Conservation (phyloP, 2,329 filamentous ascomycete genomes). For the Rutstroemia sp. region DNA sequence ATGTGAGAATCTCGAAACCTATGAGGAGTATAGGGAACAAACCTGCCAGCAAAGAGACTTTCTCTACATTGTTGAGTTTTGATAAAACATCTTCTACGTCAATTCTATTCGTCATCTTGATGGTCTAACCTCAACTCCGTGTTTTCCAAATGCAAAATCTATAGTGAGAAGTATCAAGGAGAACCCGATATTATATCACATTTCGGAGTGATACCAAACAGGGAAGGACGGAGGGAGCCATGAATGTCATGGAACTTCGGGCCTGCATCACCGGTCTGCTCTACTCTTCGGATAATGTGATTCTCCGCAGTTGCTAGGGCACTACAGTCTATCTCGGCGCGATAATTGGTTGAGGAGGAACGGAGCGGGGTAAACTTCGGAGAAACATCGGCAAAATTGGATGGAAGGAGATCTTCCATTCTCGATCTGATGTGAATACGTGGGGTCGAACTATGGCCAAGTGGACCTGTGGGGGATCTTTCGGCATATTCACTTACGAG, state of each 20-base stretch:
- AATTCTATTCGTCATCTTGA: conserved; percentile 26
- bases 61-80: conserved; percentile 45
- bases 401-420: neutral
- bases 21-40: neutral
- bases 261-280: neutral
- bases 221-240: neutral
- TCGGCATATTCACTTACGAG: neutral
- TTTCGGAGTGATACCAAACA: neutral
- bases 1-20: conserved; percentile 10
- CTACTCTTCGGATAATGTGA: neutral
- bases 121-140: neutral
- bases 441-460: neutral
- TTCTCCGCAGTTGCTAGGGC: neutral
- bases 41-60: conserved; percentile 47
- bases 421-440: neutral
- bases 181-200: too few relatives aligned
- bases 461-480: neutral
- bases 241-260: neutral
- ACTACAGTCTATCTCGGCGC: neutral
- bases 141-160: too few relatives aligned
- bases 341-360: neutral
- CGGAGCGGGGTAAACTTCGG: neutral
- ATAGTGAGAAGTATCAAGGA: too few relatives aligned
- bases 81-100: conserved; percentile 47
- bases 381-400: neutral